Evolutionary conservation across 2,329 filamentous ascomycete species (phyloP).

Genomic region (Parascedosporium putredinis): DNA sequence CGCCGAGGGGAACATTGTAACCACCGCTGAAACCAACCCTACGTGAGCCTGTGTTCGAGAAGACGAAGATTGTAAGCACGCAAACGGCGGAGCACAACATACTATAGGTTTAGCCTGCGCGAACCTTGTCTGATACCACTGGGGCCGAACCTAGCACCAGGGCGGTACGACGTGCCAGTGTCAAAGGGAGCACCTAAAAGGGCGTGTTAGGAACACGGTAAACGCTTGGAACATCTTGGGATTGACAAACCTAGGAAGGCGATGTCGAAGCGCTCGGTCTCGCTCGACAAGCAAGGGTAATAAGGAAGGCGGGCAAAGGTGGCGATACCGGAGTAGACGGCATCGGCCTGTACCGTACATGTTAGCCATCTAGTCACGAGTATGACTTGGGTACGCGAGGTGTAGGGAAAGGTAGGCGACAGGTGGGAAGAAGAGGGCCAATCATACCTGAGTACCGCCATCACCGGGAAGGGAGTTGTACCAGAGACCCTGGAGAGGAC

Average conservation of each 20-base stretch:
- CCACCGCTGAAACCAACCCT: slow-evolving; percentile 50
- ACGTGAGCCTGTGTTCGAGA: background rate
- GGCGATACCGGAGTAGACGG: slow-evolving; percentile 57
- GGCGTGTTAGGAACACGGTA: slow-evolving; percentile 43
- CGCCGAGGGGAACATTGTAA: slow-evolving; percentile 70
- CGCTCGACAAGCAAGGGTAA: slow-evolving; percentile 58
- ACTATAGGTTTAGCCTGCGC: slow-evolving; percentile 80
- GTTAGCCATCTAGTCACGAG: background rate
- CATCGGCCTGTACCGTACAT: background rate
- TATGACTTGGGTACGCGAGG: background rate
- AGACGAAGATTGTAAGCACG: slow-evolving; percentile 73
- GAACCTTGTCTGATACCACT: slow-evolving; percentile 79
- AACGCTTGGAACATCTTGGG: too few relatives aligned
- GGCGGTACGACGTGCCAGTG: slow-evolving; percentile 75
- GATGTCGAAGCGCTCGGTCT: slow-evolving; percentile 56
- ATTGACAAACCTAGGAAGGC: slow-evolving; percentile 62
- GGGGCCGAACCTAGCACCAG: slow-evolving; percentile 71
- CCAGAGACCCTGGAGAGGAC: slow-evolving; percentile 68
- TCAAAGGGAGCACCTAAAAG: slow-evolving; percentile 54
- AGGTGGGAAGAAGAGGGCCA: background rate
- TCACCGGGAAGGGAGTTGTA: slow-evolving; percentile 76
- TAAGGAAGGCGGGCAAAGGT: slow-evolving; percentile 64
- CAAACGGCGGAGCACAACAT: slow-evolving; percentile 41
- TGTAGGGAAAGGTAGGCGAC: too few relatives aligned
- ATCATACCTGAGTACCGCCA: slow-evolving; percentile 60